Percentiles rank a stretch among this genome's conserved stretches.
Evolutionary conservation across 192 early-diverging fungal genomes (phyloP).

Genomic region (Linnemannia elongata): DNA sequence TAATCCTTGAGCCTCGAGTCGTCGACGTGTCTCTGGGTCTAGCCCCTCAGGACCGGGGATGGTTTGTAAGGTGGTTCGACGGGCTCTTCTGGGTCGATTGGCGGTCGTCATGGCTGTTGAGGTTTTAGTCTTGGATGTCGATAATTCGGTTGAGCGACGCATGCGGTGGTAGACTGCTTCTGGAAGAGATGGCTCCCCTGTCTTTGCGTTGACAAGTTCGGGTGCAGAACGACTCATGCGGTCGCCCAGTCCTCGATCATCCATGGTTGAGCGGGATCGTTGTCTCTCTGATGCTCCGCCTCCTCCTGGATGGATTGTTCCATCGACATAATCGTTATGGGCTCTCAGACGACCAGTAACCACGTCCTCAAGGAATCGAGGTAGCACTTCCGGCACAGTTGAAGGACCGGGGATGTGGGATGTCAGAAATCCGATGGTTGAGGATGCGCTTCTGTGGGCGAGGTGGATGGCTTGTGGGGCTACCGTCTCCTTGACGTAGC

Average conservation of each 20-base stretch:
- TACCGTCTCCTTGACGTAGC: constrained; percentile 11
- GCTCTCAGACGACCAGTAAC: neutral
- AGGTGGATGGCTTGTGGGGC: constrained; percentile 10
- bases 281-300: neutral
- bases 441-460: constrained; percentile 10
- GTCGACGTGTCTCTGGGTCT: constrained; percentile 26
- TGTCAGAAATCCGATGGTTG: constrained; percentile 7
- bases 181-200: neutral
- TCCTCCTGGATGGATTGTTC: neutral
- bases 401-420: neutral
- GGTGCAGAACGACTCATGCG: neutral
- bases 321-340: neutral
- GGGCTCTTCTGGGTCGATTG: neutral
- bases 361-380: neutral
- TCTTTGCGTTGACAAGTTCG: neutral
- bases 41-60: constrained; percentile 43
- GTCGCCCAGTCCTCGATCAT: neutral
- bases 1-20: constrained; percentile 34
- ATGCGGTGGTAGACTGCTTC: neutral
- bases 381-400: neutral
- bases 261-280: neutral
- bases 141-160: neutral
- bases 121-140: neutral
- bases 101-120: neutral
- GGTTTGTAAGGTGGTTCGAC: constrained; percentile 29